These are phyloP conservation scores for Diplocarpon mali DNA, from an alignment of 2,329 filamentous ascomycete species.

Conservation along the genomic window DNA sequence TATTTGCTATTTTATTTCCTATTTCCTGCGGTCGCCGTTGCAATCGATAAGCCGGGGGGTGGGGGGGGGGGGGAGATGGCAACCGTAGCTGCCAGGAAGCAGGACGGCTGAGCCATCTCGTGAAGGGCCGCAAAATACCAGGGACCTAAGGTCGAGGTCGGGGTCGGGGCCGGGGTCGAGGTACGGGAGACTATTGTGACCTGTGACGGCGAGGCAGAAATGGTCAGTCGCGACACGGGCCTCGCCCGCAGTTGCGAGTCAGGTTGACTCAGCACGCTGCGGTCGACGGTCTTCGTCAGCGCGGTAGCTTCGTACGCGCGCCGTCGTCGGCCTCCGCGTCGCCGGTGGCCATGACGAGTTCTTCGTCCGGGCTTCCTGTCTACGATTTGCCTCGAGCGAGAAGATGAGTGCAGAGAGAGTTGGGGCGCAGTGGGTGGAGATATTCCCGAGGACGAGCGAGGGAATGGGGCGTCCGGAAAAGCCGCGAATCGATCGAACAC, in stretches of 20 bases:
- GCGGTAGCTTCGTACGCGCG: neutral
- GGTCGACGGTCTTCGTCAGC: constrained; percentile 1
- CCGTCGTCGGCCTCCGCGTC: too few species aligned
- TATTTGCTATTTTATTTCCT: too few species aligned
- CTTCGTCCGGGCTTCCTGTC: too few species aligned
- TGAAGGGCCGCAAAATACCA: neutral
- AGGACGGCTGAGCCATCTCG: neutral
- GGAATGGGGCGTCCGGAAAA: too few species aligned
- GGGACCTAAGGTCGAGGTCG: too few species aligned
- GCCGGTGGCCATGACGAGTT: too few species aligned
- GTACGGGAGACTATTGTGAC: neutral
- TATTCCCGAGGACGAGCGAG: too few species aligned
- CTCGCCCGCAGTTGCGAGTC: constrained; percentile 5
- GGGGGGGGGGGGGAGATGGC: too few species aligned
- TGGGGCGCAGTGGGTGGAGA: neutral
- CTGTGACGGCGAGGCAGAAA: neutral
- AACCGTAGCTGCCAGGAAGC: neutral
- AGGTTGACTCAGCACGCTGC: constrained; percentile 5
- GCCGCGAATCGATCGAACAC: too few species aligned
- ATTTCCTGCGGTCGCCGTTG: neutral
- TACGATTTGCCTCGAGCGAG: too few species aligned
- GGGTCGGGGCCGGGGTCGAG: too few species aligned
- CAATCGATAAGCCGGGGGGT: neutral
- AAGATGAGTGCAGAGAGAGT: too few species aligned
- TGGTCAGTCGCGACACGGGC: constrained; percentile 1